phyloP scores from a whole-genome alignment of 1,284 basidiomycete genomes.

The Fomitopsis pinicola region DNA sequence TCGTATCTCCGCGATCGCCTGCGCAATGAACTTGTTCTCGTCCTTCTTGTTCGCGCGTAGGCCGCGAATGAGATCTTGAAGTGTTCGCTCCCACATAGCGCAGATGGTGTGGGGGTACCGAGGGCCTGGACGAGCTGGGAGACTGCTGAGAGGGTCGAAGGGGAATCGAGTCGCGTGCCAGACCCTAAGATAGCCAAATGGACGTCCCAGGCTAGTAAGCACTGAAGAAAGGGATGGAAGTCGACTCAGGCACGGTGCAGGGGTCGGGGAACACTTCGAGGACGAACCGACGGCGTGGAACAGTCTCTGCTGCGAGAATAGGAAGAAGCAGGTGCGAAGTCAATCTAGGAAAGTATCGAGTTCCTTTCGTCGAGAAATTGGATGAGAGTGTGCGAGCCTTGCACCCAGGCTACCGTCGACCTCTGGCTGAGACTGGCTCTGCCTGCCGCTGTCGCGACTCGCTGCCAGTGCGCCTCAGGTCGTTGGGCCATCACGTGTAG shows the following conservation, averaged over 20 bases:
- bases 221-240: background rate
- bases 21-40: slow-evolving; percentile 76
- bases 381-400: too few species aligned
- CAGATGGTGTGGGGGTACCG: background rate
- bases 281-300: background rate
- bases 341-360: background rate
- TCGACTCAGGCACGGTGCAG: background rate
- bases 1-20: slow-evolving; percentile 85
- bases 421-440: too few species aligned
- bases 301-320: background rate
- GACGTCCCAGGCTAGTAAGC: background rate
- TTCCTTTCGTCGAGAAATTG: background rate
- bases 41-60: slow-evolving; percentile 84
- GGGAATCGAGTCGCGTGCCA: background rate
- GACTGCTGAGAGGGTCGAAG: background rate
- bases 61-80: slow-evolving; percentile 90
- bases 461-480: background rate
- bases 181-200: background rate
- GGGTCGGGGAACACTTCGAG: background rate
- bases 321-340: background rate
- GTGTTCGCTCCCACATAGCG: slow-evolving; percentile 87
- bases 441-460: too few species aligned
- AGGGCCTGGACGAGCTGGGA: background rate
- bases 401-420: too few species aligned
- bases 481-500: background rate